These are phyloP conservation scores for Saccharomycopsis capsularis DNA, from an alignment of 805 yeast species.

Conservation along the genomic window DNA sequence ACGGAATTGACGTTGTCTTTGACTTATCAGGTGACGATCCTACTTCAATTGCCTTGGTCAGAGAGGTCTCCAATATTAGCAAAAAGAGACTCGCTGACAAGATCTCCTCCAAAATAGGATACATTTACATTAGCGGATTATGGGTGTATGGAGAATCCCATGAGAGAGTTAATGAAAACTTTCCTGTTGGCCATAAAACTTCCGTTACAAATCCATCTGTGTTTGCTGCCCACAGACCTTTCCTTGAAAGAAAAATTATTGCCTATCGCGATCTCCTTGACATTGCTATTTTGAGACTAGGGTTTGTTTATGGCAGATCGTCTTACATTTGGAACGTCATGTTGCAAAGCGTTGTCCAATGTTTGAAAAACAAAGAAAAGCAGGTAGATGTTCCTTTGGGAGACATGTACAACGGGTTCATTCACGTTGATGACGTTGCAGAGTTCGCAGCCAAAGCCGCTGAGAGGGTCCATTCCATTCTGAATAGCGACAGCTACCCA, in stretches of 20 bases:
- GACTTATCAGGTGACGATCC: neutral
- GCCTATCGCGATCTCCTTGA: neutral
- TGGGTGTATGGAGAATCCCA: neutral
- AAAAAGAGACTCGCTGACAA: neutral
- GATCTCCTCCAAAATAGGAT: neutral
- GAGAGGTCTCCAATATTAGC: neutral
- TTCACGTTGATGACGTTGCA: neutral
- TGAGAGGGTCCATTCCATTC: neutral
- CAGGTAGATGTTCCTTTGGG: neutral
- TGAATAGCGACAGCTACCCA: neutral
- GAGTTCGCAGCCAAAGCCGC: neutral
- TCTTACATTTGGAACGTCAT: neutral
- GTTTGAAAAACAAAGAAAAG: neutral
- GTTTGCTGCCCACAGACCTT: neutral
- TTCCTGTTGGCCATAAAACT: neutral
- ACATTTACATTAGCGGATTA: neutral
- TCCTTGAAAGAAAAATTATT: neutral
- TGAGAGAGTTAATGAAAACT: neutral
- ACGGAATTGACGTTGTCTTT: neutral
- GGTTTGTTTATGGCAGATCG: neutral
- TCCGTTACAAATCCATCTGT: neutral
- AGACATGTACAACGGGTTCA: neutral
- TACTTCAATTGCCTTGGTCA: neutral
- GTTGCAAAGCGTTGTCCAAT: neutral
- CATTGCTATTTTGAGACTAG: neutral